Evolutionary conservation across 108 stramenopile species (phyloP).

Genomic region (Parietichytrium sp.): DNA sequence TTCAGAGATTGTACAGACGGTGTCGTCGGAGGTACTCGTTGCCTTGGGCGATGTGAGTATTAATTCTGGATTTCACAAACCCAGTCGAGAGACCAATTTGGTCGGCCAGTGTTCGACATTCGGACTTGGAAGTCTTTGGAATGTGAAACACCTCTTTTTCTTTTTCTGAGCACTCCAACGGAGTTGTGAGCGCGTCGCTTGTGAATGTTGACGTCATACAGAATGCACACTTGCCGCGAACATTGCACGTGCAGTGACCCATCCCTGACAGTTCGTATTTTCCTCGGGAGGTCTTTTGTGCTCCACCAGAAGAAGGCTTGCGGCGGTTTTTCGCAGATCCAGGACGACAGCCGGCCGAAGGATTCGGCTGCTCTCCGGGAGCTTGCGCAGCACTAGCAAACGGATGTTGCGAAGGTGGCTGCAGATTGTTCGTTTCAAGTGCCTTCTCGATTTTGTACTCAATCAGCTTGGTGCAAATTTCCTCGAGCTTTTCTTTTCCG

Average conservation of each 20-base stretch:
- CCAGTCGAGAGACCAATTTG: not conserved
- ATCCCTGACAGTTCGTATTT: conserved; percentile 11
- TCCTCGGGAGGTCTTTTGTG: too few species aligned
- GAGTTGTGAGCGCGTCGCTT: conserved; percentile 6
- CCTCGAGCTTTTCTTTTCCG: conserved; percentile 5
- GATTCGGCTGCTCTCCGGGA: too few species aligned
- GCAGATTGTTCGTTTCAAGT: not conserved
- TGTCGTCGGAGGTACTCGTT: conserved; percentile 24
- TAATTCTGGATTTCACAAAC: not conserved
- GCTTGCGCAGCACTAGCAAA: too few species aligned
- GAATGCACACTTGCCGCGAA: conserved; percentile 7
- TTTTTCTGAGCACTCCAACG: not conserved
- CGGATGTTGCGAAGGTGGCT: too few species aligned
- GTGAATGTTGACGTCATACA: conserved; percentile 17
- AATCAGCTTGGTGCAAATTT: conserved; percentile 16
- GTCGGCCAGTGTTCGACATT: not conserved
- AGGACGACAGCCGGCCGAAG: too few species aligned
- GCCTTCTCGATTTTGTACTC: not conserved
- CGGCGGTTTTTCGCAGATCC: too few species aligned
- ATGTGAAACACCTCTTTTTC: not conserved
- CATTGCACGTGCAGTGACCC: conserved; percentile 20
- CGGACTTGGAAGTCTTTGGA: not conserved
- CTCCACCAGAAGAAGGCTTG: too few species aligned
- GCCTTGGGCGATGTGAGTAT: not conserved
- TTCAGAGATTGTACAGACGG: not conserved